A percentile compares a stretch with the other conserved stretches of the same genome.
Evolutionary conservation across 1,139 yeast species (phyloP).

Genomic region (Suhomyces ambrosiae): DNA sequence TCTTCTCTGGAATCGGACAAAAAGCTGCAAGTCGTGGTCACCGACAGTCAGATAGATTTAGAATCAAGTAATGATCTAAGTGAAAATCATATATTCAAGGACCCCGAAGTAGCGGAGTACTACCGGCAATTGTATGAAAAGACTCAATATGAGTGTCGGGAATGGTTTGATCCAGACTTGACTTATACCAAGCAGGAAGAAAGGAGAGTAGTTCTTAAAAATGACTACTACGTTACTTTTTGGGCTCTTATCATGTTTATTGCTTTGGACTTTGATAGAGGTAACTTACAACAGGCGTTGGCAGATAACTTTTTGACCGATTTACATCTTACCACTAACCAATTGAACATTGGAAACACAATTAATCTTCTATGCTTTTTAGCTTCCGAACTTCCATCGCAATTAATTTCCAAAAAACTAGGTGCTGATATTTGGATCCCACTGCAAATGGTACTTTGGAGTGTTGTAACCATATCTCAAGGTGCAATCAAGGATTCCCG

Average conservation of each 20-base stretch:
- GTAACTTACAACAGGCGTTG: conserved; percentile 52
- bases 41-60: conserved; percentile 4
- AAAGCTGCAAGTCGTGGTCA: conserved; percentile 4
- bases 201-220: conserved; percentile 37
- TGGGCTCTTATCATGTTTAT: conserved; percentile 54
- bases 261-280: conserved; percentile 54
- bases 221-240: conserved; percentile 48
- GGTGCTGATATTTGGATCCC: conserved; percentile 62
- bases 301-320: conserved; percentile 51
- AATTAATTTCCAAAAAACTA: conserved; percentile 50
- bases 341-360: conserved; percentile 53
- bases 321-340: conserved; percentile 44
- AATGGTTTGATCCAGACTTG: conserved; percentile 47
- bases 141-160: conserved; percentile 46
- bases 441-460: conserved; percentile 52
- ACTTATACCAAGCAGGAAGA: conserved; percentile 51
- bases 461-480: conserved; percentile 51
- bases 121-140: conserved; percentile 44
- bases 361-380: conserved; percentile 47
- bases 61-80: conserved; percentile 5
- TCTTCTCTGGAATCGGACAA: conserved; percentile 2
- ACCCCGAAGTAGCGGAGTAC: conserved; percentile 44
- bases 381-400: conserved; percentile 58
- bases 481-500: conserved; percentile 36
- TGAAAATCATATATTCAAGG: conserved; percentile 20